phyloP scores from a whole-genome alignment of 208 protist genomes.

The Wallacemonas sp. region DNA sequence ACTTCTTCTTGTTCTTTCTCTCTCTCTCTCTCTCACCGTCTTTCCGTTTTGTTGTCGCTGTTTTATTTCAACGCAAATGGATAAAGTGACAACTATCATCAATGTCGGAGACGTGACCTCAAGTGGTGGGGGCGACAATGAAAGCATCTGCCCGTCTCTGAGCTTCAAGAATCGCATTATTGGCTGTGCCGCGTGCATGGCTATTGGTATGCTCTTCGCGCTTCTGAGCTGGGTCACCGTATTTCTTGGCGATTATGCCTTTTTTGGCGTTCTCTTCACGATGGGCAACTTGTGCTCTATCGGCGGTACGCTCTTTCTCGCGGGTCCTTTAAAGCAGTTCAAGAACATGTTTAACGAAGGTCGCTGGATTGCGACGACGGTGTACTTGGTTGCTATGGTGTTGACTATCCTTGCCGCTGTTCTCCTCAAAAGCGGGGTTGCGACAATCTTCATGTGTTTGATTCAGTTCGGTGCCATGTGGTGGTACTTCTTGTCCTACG shows the following conservation, averaged over 20 bases:
- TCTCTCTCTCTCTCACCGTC: not conserved
- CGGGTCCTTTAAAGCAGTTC: conserved; percentile 68
- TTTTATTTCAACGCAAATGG: conserved; percentile 25
- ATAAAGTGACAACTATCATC: conserved; percentile 52
- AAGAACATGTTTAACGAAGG: conserved; percentile 82
- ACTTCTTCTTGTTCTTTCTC: not conserved
- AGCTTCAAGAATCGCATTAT: conserved; percentile 70
- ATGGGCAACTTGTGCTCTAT: conserved; percentile 64
- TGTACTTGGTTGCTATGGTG: conserved; percentile 74
- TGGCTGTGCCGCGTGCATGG: conserved; percentile 56
- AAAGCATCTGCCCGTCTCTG: conserved; percentile 77
- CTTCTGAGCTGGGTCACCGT: conserved; percentile 69
- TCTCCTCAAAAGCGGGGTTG: conserved; percentile 47
- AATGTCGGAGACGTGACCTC: conserved; percentile 23
- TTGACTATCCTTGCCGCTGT: conserved; percentile 72
- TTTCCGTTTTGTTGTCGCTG: not conserved
- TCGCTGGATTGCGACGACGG: conserved; percentile 69
- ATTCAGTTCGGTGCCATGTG: conserved; percentile 67
- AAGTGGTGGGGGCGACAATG: conserved; percentile 28
- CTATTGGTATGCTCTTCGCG: conserved; percentile 51
- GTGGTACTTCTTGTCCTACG: conserved; percentile 91
- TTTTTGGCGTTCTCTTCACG: conserved; percentile 79
- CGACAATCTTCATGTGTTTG: conserved; percentile 64
- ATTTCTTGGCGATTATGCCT: conserved; percentile 55
- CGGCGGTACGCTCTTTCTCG: conserved; percentile 73